These are phyloP conservation scores for Saccharomycopsis babjevae DNA, from an alignment of 805 yeast species.

Conservation along the genomic window DNA sequence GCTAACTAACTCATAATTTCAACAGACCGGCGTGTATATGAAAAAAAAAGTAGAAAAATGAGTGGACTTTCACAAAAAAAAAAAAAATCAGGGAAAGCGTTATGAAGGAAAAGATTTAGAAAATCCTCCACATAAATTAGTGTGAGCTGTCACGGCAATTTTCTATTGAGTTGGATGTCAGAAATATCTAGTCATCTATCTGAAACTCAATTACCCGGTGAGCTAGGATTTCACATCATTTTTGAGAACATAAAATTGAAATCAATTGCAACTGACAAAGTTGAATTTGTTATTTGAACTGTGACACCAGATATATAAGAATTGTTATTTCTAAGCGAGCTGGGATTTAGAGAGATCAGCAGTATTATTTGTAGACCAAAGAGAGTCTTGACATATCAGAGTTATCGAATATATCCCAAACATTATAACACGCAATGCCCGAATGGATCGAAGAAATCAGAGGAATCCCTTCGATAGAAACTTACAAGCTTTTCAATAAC, in stretches of 20 bases:
- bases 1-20: not conserved
- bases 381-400: no score
- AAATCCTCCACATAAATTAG: not conserved
- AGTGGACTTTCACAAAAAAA: not conserved
- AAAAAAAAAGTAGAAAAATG: not conserved
- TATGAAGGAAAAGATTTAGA: no score
- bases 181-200: not conserved
- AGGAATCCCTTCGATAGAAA: conserved; percentile 13
- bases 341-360: no score
- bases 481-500: conserved; percentile 12
- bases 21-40: not conserved
- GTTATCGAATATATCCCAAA: not conserved
- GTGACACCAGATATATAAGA: no score
- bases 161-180: not conserved
- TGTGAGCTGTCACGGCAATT: not conserved
- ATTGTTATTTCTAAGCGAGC: no score
- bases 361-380: no score
- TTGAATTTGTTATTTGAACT: not conserved
- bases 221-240: not conserved
- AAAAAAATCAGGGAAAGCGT: no score
- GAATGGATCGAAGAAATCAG: conserved; percentile 15
- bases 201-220: not conserved
- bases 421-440: not conserved
- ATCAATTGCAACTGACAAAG: not conserved
- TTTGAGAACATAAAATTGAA: no score